Evolutionary conservation across 352 stramenopile species (phyloP).

Genomic region (Phytophthora brassicae): DNA sequence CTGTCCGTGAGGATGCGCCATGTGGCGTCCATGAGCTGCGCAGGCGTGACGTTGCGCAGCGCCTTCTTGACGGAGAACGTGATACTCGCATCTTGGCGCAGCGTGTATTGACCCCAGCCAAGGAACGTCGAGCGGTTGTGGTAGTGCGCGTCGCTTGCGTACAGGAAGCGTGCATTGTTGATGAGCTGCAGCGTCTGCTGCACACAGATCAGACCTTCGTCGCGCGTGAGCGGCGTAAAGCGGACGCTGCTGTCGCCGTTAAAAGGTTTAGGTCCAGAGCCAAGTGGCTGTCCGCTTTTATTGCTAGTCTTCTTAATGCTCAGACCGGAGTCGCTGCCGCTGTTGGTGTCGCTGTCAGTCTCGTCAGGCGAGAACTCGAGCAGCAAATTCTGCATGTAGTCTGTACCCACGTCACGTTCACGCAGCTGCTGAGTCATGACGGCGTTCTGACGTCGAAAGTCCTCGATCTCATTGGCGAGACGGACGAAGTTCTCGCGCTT

Average conservation of each 20-base stretch:
- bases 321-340: slow-evolving; percentile 8
- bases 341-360: slow-evolving; percentile 26
- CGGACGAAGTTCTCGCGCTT: slow-evolving; percentile 43
- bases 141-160: slow-evolving; percentile 35
- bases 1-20: slow-evolving; percentile 49
- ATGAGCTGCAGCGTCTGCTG: slow-evolving; percentile 36
- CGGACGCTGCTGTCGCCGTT: slow-evolving; percentile 24
- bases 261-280: slow-evolving; percentile 18
- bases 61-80: slow-evolving; percentile 55
- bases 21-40: slow-evolving; percentile 30
- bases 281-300: slow-evolving; percentile 5
- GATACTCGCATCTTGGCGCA: slow-evolving; percentile 40
- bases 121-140: slow-evolving; percentile 40
- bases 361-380: slow-evolving; percentile 39
- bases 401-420: slow-evolving; percentile 50
- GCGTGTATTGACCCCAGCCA: slow-evolving; percentile 52
- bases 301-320: background rate
- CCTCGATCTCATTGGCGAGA: slow-evolving; percentile 49
- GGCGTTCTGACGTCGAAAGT: slow-evolving; percentile 46
- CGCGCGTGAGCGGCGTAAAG: slow-evolving; percentile 41
- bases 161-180: slow-evolving; percentile 32
- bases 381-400: slow-evolving; percentile 59
- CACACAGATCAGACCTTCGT: slow-evolving; percentile 34
- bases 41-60: slow-evolving; percentile 29
- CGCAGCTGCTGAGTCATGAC: slow-evolving; percentile 40